A percentile compares a stretch with the other conserved stretches of the same genome.
Evolutionary conservation across 192 early-diverging fungal genomes (phyloP).

Genomic region (Entomortierella lignicola): DNA sequence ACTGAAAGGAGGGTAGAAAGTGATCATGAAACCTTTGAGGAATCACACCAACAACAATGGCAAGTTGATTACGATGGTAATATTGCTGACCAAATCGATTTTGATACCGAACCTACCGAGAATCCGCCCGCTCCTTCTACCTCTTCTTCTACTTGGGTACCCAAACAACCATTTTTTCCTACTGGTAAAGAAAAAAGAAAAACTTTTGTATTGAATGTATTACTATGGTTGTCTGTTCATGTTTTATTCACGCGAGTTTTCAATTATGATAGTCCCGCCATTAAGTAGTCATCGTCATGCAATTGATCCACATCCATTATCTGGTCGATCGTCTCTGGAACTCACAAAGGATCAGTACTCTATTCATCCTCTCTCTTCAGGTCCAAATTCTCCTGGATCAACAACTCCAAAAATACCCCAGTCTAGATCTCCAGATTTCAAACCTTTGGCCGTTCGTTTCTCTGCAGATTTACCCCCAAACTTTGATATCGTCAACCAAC

Average conservation of each 20-base stretch:
- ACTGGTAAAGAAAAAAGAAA: too few relatives aligned
- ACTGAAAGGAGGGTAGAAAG: conserved; percentile 15
- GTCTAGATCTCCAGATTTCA: conserved; percentile 36
- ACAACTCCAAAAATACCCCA: conserved; percentile 35
- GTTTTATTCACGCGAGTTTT: not conserved
- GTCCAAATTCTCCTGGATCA: conserved; percentile 28
- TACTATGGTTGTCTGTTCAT: not conserved
- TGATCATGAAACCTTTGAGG: conserved; percentile 21
- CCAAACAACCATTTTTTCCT: not conserved
- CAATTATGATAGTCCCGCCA: not conserved
- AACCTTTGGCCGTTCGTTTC: conserved; percentile 18
- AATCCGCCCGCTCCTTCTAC: not conserved
- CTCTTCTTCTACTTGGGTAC: conserved; percentile 14
- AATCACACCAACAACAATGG: conserved; percentile 37
- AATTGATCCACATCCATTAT: conserved; percentile 8
- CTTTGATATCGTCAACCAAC: conserved; percentile 27
- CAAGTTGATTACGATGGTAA: conserved; percentile 43
- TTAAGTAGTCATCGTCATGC: conserved; percentile 7
- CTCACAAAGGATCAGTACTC: conserved; percentile 26
- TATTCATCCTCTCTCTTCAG: conserved; percentile 35
- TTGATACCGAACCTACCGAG: conserved; percentile 4
- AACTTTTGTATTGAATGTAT: too few relatives aligned
- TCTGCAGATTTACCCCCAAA: conserved; percentile 19
- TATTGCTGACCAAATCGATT: conserved; percentile 24
- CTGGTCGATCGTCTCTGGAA: not conserved